A percentile compares a stretch with the other conserved stretches of the same genome.
Evolutionary conservation across 1,139 yeast genomes (phyloP).

Genomic region (Hanseniaspora sp.): DNA sequence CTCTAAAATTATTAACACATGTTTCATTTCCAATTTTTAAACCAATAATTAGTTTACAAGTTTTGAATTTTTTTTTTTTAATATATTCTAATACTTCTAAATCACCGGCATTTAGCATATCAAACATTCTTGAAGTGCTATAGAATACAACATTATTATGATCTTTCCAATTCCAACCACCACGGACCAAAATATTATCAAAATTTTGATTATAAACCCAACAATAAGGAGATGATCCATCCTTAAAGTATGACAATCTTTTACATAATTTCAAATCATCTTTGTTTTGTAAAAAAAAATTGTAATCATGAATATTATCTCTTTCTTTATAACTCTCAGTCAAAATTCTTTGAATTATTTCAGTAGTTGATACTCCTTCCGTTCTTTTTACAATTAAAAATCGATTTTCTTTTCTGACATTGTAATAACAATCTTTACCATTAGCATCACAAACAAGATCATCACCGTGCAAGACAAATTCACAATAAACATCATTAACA

Average conservation of each 20-base stretch:
- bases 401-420: slow-evolving; percentile 72
- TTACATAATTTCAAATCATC: slow-evolving; percentile 34
- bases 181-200: slow-evolving; percentile 26
- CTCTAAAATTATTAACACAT: slow-evolving; percentile 24
- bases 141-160: slow-evolving; percentile 28
- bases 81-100: slow-evolving; percentile 36
- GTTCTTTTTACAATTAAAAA: slow-evolving; percentile 85
- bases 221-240: slow-evolving; percentile 53
- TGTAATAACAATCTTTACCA: slow-evolving; percentile 84
- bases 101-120: slow-evolving; percentile 87
- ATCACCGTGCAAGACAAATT: slow-evolving; percentile 93
- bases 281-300: background rate
- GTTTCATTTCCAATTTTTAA: slow-evolving; percentile 29
- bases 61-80: background rate
- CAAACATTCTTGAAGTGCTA: slow-evolving; percentile 71
- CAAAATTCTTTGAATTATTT: slow-evolving; percentile 76
- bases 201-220: slow-evolving; percentile 39
- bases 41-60: slow-evolving; percentile 18
- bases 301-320: slow-evolving; percentile 17
- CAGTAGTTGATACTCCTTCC: slow-evolving; percentile 89
- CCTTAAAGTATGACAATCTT: slow-evolving; percentile 53
- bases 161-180: slow-evolving; percentile 23
- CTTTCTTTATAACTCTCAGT: slow-evolving; percentile 31
- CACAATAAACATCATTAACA: slow-evolving; percentile 47
- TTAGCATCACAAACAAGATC: slow-evolving; percentile 93